Evolutionary conservation across 768 basidiomycete genomes (phyloP).

Genomic region (Gautieria morchelliformis): DNA sequence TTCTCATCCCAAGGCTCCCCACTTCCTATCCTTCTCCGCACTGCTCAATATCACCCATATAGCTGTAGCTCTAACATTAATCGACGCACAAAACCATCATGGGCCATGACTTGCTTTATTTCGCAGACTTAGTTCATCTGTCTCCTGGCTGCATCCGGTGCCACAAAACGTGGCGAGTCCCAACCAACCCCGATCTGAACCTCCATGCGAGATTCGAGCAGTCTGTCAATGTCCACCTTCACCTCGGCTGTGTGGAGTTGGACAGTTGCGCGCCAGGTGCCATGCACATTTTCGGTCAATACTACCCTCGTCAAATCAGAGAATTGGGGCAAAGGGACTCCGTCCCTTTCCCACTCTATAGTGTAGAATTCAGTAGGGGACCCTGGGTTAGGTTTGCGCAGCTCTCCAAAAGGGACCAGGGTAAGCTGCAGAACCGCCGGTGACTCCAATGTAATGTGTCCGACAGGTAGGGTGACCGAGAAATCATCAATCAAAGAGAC

Average conservation of each 20-base stretch:
- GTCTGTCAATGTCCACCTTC: not conserved
- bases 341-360: constrained; percentile 48
- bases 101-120: too few relatives aligned
- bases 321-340: constrained; percentile 31
- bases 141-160: not conserved
- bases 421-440: constrained; percentile 15
- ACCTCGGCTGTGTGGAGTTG: constrained; percentile 10
- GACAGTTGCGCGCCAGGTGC: constrained; percentile 1
- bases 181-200: not conserved
- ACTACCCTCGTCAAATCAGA: constrained; percentile 43
- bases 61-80: not conserved
- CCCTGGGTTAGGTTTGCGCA: constrained; percentile 25
- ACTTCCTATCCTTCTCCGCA: not conserved
- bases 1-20: not conserved
- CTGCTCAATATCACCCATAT: not conserved
- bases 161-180: not conserved
- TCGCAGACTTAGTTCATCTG: too few relatives aligned
- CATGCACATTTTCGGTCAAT: constrained; percentile 14
- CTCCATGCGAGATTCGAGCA: not conserved
- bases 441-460: constrained; percentile 22
- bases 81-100: not conserved
- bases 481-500: constrained; percentile 55
- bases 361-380: constrained; percentile 37
- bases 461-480: constrained; percentile 15
- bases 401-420: constrained; percentile 53